phyloP scores from a whole-genome alignment of 345 rosid genomes.

The Syzygium aqueum region DNA sequence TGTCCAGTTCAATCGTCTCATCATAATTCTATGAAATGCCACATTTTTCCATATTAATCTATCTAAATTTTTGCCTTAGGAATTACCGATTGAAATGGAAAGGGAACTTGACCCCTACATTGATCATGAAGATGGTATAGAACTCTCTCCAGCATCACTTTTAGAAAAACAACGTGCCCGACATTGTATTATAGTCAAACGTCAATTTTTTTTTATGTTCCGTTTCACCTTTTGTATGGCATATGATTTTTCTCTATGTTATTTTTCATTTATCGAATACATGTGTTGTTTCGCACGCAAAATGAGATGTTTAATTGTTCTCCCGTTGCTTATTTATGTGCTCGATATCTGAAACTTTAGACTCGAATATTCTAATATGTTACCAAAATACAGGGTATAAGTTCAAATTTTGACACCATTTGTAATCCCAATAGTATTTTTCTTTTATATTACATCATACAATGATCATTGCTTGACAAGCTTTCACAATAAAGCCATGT shows the following conservation, averaged over 20 bases:
- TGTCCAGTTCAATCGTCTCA: background rate
- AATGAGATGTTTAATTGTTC: background rate
- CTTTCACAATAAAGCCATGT: background rate
- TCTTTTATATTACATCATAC: background rate
- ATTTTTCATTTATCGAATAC: background rate
- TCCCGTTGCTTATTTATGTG: background rate
- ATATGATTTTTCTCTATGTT: background rate
- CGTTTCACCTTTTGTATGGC: background rate
- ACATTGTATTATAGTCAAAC: background rate
- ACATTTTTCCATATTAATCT: background rate
- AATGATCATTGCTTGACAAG: background rate
- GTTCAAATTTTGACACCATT: background rate
- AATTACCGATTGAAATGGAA: background rate
- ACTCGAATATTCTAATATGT: background rate
- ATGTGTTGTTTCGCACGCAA: background rate
- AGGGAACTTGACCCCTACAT: background rate
- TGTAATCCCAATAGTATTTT: background rate
- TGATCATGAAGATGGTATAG: background rate
- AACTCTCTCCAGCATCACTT: background rate
- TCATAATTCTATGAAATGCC: background rate
- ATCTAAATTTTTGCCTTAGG: background rate
- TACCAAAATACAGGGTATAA: background rate
- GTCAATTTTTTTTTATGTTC: background rate
- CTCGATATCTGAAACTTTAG: background rate
- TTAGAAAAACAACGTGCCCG: background rate